A percentile compares a stretch with the other conserved stretches of the same genome.
Conservation (phyloP, 1,139 yeast genomes). For the Debaryomyces robertsiae region DNA sequence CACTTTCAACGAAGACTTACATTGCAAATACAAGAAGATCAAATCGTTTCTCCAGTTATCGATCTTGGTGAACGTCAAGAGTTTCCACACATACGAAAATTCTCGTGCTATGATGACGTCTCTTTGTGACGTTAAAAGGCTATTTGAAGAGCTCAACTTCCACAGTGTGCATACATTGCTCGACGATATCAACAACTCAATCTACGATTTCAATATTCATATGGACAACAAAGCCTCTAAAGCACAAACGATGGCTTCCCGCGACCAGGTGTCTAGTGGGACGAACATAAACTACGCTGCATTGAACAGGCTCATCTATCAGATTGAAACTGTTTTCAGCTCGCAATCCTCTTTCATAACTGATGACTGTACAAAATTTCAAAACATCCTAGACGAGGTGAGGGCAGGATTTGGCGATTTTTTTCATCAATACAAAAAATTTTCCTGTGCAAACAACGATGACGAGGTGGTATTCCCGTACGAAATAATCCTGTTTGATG, state of each 20-base stretch:
- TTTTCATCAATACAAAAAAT: slow-evolving; percentile 10
- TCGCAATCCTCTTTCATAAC: slow-evolving; percentile 11
- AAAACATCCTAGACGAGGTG: slow-evolving; percentile 10
- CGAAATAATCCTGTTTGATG: slow-evolving; percentile 16
- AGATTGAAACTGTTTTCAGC: slow-evolving; percentile 11
- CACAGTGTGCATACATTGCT: slow-evolving; percentile 12
- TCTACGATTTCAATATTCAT: slow-evolving; percentile 14
- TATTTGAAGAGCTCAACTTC: slow-evolving; percentile 10
- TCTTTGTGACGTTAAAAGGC: slow-evolving; percentile 10
- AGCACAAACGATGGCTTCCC: not conserved
- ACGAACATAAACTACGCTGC: slow-evolving; percentile 5
- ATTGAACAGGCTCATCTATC: slow-evolving; percentile 5
- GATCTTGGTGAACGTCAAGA: slow-evolving; percentile 13
- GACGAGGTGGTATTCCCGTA: slow-evolving; percentile 10
- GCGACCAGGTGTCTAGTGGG: slow-evolving; percentile 1
- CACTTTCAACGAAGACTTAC: slow-evolving; percentile 10
- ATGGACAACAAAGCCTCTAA: slow-evolving; percentile 2
- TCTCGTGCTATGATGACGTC: slow-evolving; percentile 14
- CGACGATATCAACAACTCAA: slow-evolving; percentile 13
- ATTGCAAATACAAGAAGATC: slow-evolving; percentile 8
- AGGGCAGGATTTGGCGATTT: slow-evolving; percentile 13
- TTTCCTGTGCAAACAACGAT: slow-evolving; percentile 2
- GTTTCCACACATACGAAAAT: slow-evolving; percentile 11
- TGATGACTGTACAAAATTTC: slow-evolving; percentile 11
- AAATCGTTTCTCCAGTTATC: slow-evolving; percentile 10